A percentile compares a stretch with the other conserved stretches of the same genome.
Evolutionary conservation across 2,329 filamentous ascomycete genomes (phyloP).

Genomic region (Cladosporium sp.): DNA sequence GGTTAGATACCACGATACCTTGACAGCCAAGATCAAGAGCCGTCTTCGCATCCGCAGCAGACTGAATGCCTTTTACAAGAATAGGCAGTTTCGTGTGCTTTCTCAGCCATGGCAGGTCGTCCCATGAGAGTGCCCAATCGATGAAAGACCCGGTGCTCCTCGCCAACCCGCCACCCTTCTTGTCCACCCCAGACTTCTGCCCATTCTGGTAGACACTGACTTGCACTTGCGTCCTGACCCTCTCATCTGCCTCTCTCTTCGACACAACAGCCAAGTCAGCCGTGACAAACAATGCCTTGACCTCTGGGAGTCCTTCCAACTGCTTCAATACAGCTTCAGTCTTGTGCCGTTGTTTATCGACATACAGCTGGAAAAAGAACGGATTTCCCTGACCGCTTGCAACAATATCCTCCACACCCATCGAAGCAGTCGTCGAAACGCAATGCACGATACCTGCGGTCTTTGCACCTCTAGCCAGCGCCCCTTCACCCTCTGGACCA

Average conservation of each 20-base stretch:
- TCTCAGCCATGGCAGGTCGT: conserved; percentile 43
- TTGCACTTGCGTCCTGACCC: conserved; percentile 43
- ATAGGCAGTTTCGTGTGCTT: conserved; percentile 50
- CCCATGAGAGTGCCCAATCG: conserved; percentile 51
- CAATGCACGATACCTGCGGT: conserved; percentile 31
- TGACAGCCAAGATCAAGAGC: conserved; percentile 41
- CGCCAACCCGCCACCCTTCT: conserved; percentile 52
- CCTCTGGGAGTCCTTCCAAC: conserved; percentile 42
- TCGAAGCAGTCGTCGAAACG: conserved; percentile 28
- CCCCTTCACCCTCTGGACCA: conserved; percentile 31
- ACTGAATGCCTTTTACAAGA: conserved; percentile 42
- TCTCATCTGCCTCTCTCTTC: conserved; percentile 50
- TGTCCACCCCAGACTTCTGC: conserved; percentile 46
- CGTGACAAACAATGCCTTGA: conserved; percentile 56
- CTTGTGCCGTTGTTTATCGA: conserved; percentile 52
- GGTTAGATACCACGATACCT: conserved; percentile 51
- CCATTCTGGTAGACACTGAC: conserved; percentile 63
- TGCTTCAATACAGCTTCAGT: conserved; percentile 48
- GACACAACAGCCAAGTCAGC: conserved; percentile 56
- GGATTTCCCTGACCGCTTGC: conserved; percentile 25
- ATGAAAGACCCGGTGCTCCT: conserved; percentile 55
- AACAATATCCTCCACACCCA: conserved; percentile 30
- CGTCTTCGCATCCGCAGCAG: conserved; percentile 38
- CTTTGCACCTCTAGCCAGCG: conserved; percentile 29
- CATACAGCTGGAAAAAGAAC: conserved; percentile 60